Evolutionary conservation across 2,329 filamentous ascomycete genomes (phyloP).

Genomic region (Plenodomus biglobosus): DNA sequence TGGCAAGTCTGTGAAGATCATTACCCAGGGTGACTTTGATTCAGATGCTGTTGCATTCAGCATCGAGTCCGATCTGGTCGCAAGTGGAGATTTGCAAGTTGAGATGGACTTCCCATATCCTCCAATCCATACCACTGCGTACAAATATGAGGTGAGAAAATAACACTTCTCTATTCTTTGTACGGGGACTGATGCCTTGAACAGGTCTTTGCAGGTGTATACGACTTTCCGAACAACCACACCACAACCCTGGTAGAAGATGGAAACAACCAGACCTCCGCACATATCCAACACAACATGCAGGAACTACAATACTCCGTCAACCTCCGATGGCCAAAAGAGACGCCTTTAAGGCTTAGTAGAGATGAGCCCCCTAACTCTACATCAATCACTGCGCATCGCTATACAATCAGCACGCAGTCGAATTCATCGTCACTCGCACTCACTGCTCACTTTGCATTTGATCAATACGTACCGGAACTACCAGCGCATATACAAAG

Average conservation of each 20-base stretch:
- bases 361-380: conserved; percentile 47
- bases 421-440: conserved; percentile 9
- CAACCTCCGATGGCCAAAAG: conserved; percentile 44
- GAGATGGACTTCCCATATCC: conserved; percentile 57
- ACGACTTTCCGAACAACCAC: conserved; percentile 51
- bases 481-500: conserved; percentile 25
- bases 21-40: conserved; percentile 50
- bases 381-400: conserved; percentile 39
- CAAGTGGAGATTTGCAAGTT: conserved; percentile 44
- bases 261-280: conserved; percentile 37
- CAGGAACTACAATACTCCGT: conserved; percentile 49
- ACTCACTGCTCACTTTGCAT: conserved; percentile 30
- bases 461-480: conserved; percentile 24
- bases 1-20: conserved; percentile 44
- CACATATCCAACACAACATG: conserved; percentile 48
- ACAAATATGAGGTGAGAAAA: conserved; percentile 27
- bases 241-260: conserved; percentile 41
- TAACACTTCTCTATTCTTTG: background rate
- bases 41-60: conserved; percentile 51
- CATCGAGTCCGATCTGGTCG: conserved; percentile 49
- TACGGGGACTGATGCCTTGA: conserved; percentile 34
- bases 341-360: conserved; percentile 39
- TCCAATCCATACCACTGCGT: conserved; percentile 33
- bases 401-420: conserved; percentile 15
- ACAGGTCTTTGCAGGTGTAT: conserved; percentile 55